Evolutionary conservation across 371 early-diverging fungal species (phyloP), one percentile per base, ranked within the genome.

Genomic region (Actinomortierella wolfii): DNA sequence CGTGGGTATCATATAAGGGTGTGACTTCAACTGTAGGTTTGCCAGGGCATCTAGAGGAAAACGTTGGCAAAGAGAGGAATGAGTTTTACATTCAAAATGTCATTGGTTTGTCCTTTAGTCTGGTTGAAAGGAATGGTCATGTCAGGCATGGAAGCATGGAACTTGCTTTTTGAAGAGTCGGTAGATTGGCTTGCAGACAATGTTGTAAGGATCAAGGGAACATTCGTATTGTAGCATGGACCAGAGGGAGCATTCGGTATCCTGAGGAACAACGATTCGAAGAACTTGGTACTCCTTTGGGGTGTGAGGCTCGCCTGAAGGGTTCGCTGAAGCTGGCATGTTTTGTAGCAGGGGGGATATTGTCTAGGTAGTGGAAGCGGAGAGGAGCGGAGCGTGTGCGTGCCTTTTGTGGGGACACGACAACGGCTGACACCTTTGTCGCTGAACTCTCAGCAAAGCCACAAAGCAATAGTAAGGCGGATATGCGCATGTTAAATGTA

Each of bases 161-260:
- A 24, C 52, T 45, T 60, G 49, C 66, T 53, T 66, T 25, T 61
- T 60, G 39, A 64, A 23, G 46, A 80, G 59, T 13, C 73, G 58
- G 45, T 77, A 76, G 42, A 73, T 5, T 13, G 71, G 58, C n/a
- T 54, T 53, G 47, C 67, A 54, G 71, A 79, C 51, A 54, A 81
- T 53, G 42, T 55, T 42, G n/a, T 54, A n/a, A 21, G 66, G 62
- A 0, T 61, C 55, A 23, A 71, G 62, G 58, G 61, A 59, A 24
- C 74, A 73, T 42, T 73, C 74, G 44, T 73, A 73, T 21, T 73
- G 74, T 3, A 73, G 63, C n/a, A 73, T 20, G 15, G 67, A 73
- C 59, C 57, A 73, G n/a, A 73, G 57, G 17, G 63, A 63, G 39
- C 74, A 73, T 63, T 67, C 67, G 20, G 18, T 40, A 3, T 41